Conservation (phyloP, 768 basidiomycete genomes). For the Xerocomellus intermedius region DNA sequence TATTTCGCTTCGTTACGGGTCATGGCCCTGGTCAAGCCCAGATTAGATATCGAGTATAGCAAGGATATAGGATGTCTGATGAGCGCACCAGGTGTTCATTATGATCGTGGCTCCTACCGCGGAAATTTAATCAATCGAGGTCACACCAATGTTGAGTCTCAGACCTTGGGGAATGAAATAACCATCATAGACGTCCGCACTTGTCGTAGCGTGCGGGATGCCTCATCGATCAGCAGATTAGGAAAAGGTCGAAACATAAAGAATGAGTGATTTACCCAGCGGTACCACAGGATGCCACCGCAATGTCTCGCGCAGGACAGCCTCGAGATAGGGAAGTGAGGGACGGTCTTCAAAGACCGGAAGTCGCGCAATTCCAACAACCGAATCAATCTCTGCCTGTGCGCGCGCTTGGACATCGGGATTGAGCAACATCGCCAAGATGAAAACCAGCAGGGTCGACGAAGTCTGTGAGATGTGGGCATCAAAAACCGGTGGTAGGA, state of each 20-base stretch:
- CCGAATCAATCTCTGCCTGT: conserved; percentile 37
- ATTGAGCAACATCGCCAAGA: conserved; percentile 37
- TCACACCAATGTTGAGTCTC: neutral
- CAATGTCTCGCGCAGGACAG: conserved; percentile 32
- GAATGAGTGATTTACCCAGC: conserved; percentile 22
- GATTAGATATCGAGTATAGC: neutral
- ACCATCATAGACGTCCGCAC: conserved; percentile 43
- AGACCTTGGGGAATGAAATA: conserved; percentile 56
- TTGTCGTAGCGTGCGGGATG: conserved; percentile 35
- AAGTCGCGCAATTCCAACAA: conserved; percentile 31
- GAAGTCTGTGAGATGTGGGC: conserved; percentile 24
- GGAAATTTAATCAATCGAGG: neutral
- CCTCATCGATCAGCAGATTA: conserved; percentile 15
- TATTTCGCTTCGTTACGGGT: conserved; percentile 37
- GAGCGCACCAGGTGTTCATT: conserved; percentile 26
- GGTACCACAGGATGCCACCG: conserved; percentile 38
- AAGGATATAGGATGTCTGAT: neutral
- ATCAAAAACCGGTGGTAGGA: neutral
- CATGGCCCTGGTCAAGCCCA: conserved; percentile 24
- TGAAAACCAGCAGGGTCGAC: conserved; percentile 31
- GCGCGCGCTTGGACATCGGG: conserved; percentile 39
- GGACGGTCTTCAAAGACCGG: conserved; percentile 31
- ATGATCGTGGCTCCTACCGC: conserved; percentile 28
- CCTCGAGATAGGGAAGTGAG: conserved; percentile 28
- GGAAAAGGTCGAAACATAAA: neutral